These are phyloP conservation scores for Coriolopsis trogii DNA, from an alignment of 1,284 basidiomycete species.

Conservation along the genomic window DNA sequence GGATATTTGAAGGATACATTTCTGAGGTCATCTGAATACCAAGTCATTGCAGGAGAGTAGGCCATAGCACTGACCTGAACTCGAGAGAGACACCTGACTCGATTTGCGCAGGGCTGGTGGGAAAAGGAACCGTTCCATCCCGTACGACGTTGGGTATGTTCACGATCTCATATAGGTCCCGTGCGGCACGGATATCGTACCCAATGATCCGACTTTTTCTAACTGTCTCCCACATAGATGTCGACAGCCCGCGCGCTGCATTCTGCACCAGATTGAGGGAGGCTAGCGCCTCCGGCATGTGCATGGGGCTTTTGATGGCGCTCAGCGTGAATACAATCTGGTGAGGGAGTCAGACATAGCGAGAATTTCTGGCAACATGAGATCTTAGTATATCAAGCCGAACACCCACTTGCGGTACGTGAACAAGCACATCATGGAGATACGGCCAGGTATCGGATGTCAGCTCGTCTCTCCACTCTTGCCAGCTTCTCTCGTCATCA, in stretches of 20 bases:
- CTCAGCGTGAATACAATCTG: constrained; percentile 75
- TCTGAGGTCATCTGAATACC: constrained; percentile 33
- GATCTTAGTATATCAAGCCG: too few species aligned
- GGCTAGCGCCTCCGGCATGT: constrained; percentile 72
- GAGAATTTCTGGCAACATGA: too few species aligned
- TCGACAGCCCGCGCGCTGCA: constrained; percentile 57
- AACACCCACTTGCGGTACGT: too few species aligned
- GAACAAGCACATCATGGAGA: too few species aligned
- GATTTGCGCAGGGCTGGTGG: constrained; percentile 58
- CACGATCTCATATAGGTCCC: constrained; percentile 50
- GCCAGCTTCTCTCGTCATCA: too few species aligned
- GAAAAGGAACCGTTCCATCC: constrained; percentile 61
- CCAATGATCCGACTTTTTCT: constrained; percentile 58
- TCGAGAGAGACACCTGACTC: constrained; percentile 64
- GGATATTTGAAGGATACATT: constrained; percentile 78
- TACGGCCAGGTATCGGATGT: too few species aligned
- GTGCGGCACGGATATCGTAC: constrained; percentile 55
- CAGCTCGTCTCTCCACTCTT: too few species aligned
- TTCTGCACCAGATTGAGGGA: constrained; percentile 70
- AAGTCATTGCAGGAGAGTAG: constrained; percentile 43
- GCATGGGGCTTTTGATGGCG: constrained; percentile 66
- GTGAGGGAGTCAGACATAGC: too few species aligned
- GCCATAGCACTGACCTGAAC: constrained; percentile 49
- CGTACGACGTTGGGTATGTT: constrained; percentile 61
- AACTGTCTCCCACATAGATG: constrained; percentile 54